A percentile compares a stretch with the other conserved stretches of the same genome.
Evolutionary conservation across 1,139 yeast genomes (phyloP).

Genomic region (Debaryomyces nepalensis): DNA sequence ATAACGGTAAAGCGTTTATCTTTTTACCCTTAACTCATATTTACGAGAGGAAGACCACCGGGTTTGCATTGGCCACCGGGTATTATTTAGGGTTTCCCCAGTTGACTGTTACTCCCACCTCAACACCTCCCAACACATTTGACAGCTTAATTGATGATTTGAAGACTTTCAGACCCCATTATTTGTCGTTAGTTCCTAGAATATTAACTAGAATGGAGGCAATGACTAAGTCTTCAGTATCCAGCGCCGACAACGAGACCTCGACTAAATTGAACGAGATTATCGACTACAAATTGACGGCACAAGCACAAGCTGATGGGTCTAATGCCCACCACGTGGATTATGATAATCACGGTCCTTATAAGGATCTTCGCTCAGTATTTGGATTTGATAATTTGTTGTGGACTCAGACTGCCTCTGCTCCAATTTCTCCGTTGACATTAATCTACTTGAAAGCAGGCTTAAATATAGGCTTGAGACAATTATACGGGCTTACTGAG

Average conservation of each 20-base stretch:
- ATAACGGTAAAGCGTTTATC: slow-evolving; percentile 27
- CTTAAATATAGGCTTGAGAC: slow-evolving; percentile 42
- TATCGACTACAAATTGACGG: slow-evolving; percentile 34
- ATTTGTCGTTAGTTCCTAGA: slow-evolving; percentile 45
- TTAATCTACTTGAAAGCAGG: slow-evolving; percentile 46
- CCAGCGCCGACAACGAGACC: slow-evolving; percentile 46
- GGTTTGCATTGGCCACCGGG: slow-evolving; percentile 31
- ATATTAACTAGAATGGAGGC: slow-evolving; percentile 46
- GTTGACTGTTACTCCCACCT: slow-evolving; percentile 34
- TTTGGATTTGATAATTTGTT: slow-evolving; percentile 41
- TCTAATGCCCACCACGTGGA: slow-evolving; percentile 31
- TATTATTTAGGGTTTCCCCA: slow-evolving; percentile 48
- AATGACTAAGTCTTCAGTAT: slow-evolving; percentile 49
- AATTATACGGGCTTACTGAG: slow-evolving; percentile 54
- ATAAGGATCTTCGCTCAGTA: slow-evolving; percentile 14
- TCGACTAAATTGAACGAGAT: slow-evolving; percentile 31
- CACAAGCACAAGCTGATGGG: slow-evolving; percentile 36
- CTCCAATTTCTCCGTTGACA: slow-evolving; percentile 49
- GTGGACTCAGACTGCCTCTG: slow-evolving; percentile 42
- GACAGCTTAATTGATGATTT: slow-evolving; percentile 40
- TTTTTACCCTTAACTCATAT: slow-evolving; percentile 76
- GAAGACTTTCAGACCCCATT: slow-evolving; percentile 38
- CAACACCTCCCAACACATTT: slow-evolving; percentile 16
- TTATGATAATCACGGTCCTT: slow-evolving; percentile 17
- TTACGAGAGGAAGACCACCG: slow-evolving; percentile 51